Conservation (phyloP, 1,284 basidiomycete genomes). For the Irpex sp. region DNA sequence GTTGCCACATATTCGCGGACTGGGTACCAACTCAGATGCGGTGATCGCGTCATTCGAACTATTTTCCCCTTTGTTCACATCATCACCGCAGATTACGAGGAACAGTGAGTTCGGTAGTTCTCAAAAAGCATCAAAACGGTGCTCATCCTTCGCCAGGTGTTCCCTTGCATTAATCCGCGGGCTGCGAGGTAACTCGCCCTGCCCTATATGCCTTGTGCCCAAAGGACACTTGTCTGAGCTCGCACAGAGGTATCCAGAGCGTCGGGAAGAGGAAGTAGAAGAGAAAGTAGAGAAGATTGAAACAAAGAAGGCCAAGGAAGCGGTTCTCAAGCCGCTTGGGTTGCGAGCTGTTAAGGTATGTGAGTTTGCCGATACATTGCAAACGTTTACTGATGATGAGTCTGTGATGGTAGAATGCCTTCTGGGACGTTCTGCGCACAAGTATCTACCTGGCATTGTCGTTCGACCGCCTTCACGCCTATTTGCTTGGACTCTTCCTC, state of each 20-base stretch:
- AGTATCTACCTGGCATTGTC: conserved; percentile 30
- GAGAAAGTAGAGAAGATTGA: not conserved
- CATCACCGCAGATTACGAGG: conserved; percentile 13
- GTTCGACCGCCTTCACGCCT: conserved; percentile 35
- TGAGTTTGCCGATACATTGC: not conserved
- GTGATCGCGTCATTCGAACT: not conserved
- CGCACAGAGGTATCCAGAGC: not conserved
- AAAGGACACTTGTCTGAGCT: not conserved
- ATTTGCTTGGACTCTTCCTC: conserved; percentile 30
- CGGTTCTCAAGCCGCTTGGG: not conserved
- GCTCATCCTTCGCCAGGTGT: conserved; percentile 1
- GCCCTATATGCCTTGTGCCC: conserved; percentile 8
- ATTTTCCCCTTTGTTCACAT: conserved; percentile 4
- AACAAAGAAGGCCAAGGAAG: not conserved
- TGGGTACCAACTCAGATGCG: not conserved
- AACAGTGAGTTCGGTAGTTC: conserved; percentile 34
- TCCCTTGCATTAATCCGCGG: conserved; percentile 9
- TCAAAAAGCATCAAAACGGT: not conserved
- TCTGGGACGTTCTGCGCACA: conserved; percentile 13
- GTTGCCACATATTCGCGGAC: not conserved
- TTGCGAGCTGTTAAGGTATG: conserved; percentile 5
- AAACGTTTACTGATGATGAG: not conserved
- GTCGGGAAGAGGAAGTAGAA: not conserved
- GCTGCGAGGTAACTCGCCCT: conserved; percentile 2
- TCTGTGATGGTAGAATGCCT: conserved; percentile 11